Evolutionary conservation across 1,139 yeast genomes (phyloP).

Genomic region (Candida sp.): DNA sequence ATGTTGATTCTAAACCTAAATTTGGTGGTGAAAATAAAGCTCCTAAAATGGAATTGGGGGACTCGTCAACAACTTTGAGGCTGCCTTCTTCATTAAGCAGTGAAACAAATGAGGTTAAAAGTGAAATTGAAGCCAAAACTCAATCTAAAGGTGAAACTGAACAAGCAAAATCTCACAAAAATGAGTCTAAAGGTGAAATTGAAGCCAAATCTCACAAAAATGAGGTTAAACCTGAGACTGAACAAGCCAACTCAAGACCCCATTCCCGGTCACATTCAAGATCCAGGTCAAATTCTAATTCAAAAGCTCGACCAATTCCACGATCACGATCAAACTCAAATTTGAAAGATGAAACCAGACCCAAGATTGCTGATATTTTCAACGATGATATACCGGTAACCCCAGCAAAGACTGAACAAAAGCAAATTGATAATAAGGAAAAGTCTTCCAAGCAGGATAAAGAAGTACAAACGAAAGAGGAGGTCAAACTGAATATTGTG

Average conservation of each 20-base stretch:
- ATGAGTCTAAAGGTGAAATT: too few species aligned
- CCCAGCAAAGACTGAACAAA: background rate
- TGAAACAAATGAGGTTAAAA: too few species aligned
- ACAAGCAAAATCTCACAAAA: too few species aligned
- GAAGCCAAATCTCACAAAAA: too few species aligned
- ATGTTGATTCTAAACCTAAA: background rate
- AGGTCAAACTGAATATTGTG: too few species aligned
- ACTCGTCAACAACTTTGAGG: too few species aligned
- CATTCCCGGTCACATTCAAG: background rate
- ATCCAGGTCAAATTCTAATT: background rate
- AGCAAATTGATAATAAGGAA: background rate
- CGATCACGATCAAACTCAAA: background rate
- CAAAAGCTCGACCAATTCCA: background rate
- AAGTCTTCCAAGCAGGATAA: background rate
- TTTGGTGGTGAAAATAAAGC: too few species aligned
- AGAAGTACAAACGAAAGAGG: too few species aligned
- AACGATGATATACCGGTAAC: background rate
- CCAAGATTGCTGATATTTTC: background rate
- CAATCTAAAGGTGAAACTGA: too few species aligned
- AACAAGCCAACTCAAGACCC: background rate
- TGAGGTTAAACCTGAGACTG: background rate
- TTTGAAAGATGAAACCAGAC: background rate
- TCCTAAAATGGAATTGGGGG: too few species aligned
- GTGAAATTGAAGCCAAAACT: too few species aligned
- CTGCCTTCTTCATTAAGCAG: too few species aligned